These are phyloP conservation scores for Pichia cabralensis DNA, from an alignment of 805 yeast genomes.

Conservation along the genomic window DNA sequence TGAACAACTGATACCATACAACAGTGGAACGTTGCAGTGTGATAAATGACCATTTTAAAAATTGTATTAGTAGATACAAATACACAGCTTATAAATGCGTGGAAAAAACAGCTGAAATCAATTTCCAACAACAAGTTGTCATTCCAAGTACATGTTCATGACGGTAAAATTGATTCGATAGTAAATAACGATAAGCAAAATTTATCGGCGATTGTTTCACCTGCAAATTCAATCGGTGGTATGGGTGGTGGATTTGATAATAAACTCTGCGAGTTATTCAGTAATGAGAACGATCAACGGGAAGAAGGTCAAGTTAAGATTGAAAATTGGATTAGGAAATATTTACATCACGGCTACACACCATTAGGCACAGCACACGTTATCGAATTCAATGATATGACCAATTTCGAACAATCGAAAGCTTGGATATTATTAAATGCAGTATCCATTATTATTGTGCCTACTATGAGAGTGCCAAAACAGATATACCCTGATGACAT, in stretches of 20 bases:
- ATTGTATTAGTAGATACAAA: slow-evolving; percentile 3
- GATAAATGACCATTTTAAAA: too few relatives aligned
- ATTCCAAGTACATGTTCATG: slow-evolving; percentile 2
- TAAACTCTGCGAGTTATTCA: slow-evolving; percentile 25
- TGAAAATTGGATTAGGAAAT: slow-evolving; percentile 17
- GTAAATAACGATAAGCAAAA: too few relatives aligned
- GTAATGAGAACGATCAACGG: neutral
- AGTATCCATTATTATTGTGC: slow-evolving; percentile 26
- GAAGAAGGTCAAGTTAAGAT: neutral
- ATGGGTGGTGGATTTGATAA: slow-evolving; percentile 44
- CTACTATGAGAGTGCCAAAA: slow-evolving; percentile 33
- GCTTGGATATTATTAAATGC: slow-evolving; percentile 25
- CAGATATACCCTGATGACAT: slow-evolving; percentile 5
- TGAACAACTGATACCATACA: too few relatives aligned
- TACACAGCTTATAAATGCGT: slow-evolving; percentile 1
- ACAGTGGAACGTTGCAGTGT: too few relatives aligned
- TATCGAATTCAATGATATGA: slow-evolving; percentile 19
- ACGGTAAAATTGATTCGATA: too few relatives aligned
- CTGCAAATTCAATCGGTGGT: slow-evolving; percentile 42
- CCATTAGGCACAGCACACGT: slow-evolving; percentile 24
- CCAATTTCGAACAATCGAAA: slow-evolving; percentile 13
- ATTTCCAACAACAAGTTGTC: neutral
- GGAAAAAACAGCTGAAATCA: slow-evolving; percentile 3
- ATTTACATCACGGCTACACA: slow-evolving; percentile 24
- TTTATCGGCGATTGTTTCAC: slow-evolving; percentile 34